Evolutionary conservation across 2,329 filamentous ascomycete species (phyloP), one percentile per base, ranked within the genome.

Genomic region (Nothopassalora personata): DNA sequence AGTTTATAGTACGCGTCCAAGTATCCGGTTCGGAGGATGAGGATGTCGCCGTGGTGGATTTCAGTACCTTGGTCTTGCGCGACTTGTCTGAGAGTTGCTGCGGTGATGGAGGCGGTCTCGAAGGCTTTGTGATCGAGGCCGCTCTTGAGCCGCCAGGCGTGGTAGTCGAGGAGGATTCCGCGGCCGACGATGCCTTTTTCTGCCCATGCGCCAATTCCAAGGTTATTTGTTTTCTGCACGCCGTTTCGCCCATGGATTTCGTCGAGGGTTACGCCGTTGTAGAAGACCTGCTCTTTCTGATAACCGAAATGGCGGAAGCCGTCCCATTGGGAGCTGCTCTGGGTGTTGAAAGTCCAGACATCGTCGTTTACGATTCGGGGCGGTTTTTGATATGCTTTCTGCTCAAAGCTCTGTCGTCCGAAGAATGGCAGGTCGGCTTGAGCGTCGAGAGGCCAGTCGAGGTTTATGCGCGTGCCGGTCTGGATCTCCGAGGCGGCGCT

Each of bases 401-500:
- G 79, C 60, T 82, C 75, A 67, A 88, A 84, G 3, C 76, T 71
- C 60, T 80, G 77, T 15, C 85, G 78, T 58, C 77, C 75, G 70
- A 86, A 85, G 69, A 84, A 82, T 18, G 82, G 77, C 9, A 78
- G 69, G 49, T 79, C 72, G 33, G 77, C 70, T 69, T 83, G 79
- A 10, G 81, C 79, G 71, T 83, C 76, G 5, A 87, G 75, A 0
- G 82, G 77, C 77, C 83, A 84, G 72, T 87, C 84, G 19, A 86
- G 77, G 1, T 81, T 84, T 54, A 87, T 75, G 31, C 80, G 81
- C 31, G 72, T 75, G 43, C 85, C 84, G 6, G 80, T 82, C 61
- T 76, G 73, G 61, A 87, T 84, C 69, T 74, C 75, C 59, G 72
- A 73, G 23, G 82, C 79, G 15, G 69, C 66, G 1, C 81, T 79